phyloP scores from a whole-genome alignment of 73 alveolate genomes.

The Tetrahymena malaccensis region DNA sequence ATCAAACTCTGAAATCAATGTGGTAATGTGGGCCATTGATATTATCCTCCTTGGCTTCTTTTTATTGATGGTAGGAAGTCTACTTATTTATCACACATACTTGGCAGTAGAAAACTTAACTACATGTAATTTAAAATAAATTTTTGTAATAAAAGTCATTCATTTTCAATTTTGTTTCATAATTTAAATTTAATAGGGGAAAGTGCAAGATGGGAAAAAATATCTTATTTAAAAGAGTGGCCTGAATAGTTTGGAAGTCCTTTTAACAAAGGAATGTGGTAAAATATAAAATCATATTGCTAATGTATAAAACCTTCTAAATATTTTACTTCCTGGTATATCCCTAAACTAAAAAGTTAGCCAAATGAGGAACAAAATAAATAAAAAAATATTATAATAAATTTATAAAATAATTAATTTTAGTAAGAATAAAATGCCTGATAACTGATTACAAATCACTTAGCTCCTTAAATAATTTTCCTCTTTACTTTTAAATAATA shows the following conservation, averaged over 20 bases:
- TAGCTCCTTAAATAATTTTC: neutral
- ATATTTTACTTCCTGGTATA: neutral
- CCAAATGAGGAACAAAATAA: neutral
- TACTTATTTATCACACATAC: conserved; percentile 3
- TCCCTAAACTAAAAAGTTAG: neutral
- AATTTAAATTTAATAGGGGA: neutral
- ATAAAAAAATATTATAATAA: neutral
- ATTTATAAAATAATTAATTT: neutral
- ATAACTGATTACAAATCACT: neutral
- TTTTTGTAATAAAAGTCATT: too few species aligned
- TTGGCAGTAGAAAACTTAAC: conserved; percentile 12
- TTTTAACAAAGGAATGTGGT: conserved; percentile 14
- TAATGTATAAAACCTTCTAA: neutral
- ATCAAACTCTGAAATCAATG: neutral
- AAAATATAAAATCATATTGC: conserved; percentile 13
- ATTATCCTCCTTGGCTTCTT: conserved; percentile 37
- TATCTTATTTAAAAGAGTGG: conserved; percentile 24
- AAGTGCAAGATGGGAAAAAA: conserved; percentile 19
- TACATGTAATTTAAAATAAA: neutral
- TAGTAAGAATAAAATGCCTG: neutral
- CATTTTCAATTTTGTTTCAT: neutral
- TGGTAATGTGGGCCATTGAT: neutral
- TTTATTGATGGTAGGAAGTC: conserved; percentile 19
- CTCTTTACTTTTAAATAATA: neutral
- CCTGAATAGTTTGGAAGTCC: conserved; percentile 27